A percentile compares a stretch with the other conserved stretches of the same genome.
Evolutionary conservation across 2,329 filamentous ascomycete species (phyloP).

Genomic region (Colletotrichum coccodes): DNA sequence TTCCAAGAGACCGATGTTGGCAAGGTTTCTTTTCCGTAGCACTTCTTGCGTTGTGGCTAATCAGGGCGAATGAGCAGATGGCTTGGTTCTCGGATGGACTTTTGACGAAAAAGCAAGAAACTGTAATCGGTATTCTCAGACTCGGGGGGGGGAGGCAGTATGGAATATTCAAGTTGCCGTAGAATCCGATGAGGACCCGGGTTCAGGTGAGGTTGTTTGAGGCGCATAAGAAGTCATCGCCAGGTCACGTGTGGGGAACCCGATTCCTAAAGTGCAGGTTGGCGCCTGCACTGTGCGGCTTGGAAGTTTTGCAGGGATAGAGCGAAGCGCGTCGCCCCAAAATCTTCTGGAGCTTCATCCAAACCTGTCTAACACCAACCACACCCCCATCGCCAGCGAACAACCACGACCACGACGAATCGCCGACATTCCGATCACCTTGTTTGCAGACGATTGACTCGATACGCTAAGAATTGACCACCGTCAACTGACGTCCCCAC

Average conservation of each 20-base stretch:
- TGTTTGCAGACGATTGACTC: background rate
- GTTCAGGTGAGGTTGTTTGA: background rate
- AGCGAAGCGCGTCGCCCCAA: constrained; percentile 32
- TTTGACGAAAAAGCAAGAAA: background rate
- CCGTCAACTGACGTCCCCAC: constrained; percentile 33
- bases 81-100: background rate
- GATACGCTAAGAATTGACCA: constrained; percentile 27
- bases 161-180: background rate
- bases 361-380: constrained; percentile 21
- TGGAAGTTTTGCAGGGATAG: constrained; percentile 30
- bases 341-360: constrained; percentile 35
- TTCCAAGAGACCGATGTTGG: background rate
- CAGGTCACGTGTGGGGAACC: constrained; percentile 32
- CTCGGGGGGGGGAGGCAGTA: background rate
- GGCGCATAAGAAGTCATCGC: constrained; percentile 21
- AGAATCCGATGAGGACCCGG: background rate
- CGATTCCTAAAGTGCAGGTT: constrained; percentile 20
- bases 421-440: background rate
- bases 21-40: background rate
- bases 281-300: constrained; percentile 29
- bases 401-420: constrained; percentile 4
- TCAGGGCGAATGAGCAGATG: background rate
- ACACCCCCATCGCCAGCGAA: constrained; percentile 4
- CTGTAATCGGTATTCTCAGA: background rate
- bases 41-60: background rate